A percentile compares a stretch with the other conserved stretches of the same genome.
Conservation (phyloP, 1,284 basidiomycete species). For the Ceratobasidium sp. region DNA sequence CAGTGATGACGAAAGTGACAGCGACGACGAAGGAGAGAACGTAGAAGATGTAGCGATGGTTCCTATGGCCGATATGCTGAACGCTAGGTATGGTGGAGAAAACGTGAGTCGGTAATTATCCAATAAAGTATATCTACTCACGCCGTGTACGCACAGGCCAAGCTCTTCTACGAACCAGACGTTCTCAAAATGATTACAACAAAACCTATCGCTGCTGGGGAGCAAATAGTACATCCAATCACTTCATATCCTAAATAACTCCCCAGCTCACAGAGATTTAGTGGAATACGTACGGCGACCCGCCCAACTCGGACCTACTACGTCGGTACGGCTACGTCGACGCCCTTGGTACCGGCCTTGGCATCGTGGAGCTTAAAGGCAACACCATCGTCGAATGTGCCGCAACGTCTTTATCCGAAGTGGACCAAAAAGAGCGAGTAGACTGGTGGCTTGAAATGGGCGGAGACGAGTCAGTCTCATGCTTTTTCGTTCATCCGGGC, state of each 20-base stretch:
- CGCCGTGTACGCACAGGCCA: conserved; percentile 68
- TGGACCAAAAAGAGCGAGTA: conserved; percentile 70
- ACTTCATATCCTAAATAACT: conserved; percentile 36
- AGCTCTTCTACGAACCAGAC: conserved; percentile 83
- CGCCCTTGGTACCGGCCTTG: conserved; percentile 83
- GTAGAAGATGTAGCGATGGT: conserved; percentile 90
- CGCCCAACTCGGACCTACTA: conserved; percentile 93
- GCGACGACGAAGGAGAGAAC: conserved; percentile 72
- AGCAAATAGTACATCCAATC: conserved; percentile 82
- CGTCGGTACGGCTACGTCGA: conserved; percentile 96
- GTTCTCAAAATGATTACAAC: conserved; percentile 87
- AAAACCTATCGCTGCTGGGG: conserved; percentile 78
- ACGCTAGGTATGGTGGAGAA: conserved; percentile 87
- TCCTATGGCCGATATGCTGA: conserved; percentile 96
- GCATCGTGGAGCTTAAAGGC: conserved; percentile 88
- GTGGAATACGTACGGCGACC: conserved; percentile 98
- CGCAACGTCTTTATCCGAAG: conserved; percentile 51
- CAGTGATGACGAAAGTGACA: conserved; percentile 59
- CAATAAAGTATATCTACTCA: neutral
- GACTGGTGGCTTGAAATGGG: conserved; percentile 94
- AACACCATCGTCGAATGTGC: conserved; percentile 77
- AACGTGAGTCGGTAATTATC: conserved; percentile 71
- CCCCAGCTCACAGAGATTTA: conserved; percentile 56
- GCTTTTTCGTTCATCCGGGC: conserved; percentile 12
- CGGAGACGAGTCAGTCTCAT: conserved; percentile 83